Base-by-base conservation (phyloP, 2,329 filamentous ascomycete genomes). In the Colletotrichum neosansevieriae region DNA sequence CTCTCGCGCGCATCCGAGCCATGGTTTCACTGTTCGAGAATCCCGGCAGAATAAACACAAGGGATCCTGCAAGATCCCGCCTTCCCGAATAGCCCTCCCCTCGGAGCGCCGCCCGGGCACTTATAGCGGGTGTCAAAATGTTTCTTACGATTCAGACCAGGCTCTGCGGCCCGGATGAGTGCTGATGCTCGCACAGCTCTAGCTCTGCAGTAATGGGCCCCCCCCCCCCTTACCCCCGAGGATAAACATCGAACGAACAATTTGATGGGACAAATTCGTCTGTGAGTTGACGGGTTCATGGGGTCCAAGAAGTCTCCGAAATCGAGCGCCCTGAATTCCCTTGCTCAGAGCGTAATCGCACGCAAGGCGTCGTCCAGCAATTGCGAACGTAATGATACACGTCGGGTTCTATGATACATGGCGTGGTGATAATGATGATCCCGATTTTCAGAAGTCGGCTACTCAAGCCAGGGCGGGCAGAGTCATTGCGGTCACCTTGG, bases 381-480 rank as follows among this genome's bases (percentile, higher is more conserved):
- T 15, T 42, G 42, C 29, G 54, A 42, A 13, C 13, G 54, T 42
- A 60, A 12, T 69, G 50, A 42, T 66, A 66, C 66, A 69, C 59
- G 54, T 69, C 17, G 34, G 17, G 3, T 66, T 56, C n/a, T 69
- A 69, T 69, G 34, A 69, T 66, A 69, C 66, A 69, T 29, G 62
- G 17, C 49, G 56, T 57, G 56, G 49, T 29, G 29, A 7, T 5
- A 24, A 24, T 7, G 29, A 49, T 40, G 19, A 21, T 58, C 47
- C 47, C 47, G 60, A 36, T 44, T 15, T 29, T 36, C 24, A 54
- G 40, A 58, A 57, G 15, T 12, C 42, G n/a, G 17, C 47, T 38
- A 40, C 40, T 36, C 12, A 9, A 44, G 24, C 6, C 62, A 51
- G 36, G 56, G 66, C 49, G 56, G 11, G 24, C 19, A 56, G 38